phyloP scores from a whole-genome alignment of 2,329 filamentous ascomycete species.

The Monosporascus sp. region DNA sequence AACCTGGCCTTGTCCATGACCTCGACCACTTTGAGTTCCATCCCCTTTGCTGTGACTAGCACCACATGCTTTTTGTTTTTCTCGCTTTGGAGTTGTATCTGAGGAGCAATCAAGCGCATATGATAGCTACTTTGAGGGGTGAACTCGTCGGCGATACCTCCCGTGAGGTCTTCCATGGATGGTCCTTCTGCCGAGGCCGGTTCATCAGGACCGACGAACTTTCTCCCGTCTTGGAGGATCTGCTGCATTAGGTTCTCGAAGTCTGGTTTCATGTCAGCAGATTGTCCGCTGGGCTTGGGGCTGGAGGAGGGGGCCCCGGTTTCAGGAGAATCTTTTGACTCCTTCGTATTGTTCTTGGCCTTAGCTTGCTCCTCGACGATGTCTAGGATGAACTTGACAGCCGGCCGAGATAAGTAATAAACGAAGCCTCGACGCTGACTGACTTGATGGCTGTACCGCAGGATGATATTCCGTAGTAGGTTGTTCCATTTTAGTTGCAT shows the following conservation, averaged over 20 bases:
- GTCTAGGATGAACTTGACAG: constrained; percentile 96
- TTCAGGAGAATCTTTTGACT: constrained; percentile 19
- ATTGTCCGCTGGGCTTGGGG: constrained; percentile 35
- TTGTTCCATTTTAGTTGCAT: constrained; percentile 99
- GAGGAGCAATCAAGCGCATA: constrained; percentile 88
- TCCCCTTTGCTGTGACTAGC: constrained; percentile 91
- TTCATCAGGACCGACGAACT: constrained; percentile 72
- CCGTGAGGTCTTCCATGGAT: constrained; percentile 57
- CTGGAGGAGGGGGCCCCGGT: constrained; percentile 23
- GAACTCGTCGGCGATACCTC: constrained; percentile 82
- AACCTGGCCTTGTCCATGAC: constrained; percentile 96
- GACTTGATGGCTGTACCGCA: constrained; percentile 96
- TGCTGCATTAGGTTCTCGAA: constrained; percentile 83
- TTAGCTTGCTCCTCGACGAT: constrained; percentile 93
- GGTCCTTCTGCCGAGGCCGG: constrained; percentile 29
- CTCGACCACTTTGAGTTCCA: constrained; percentile 96
- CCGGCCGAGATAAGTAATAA: constrained; percentile 92
- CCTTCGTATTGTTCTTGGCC: constrained; percentile 44
- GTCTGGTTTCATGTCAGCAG: constrained; percentile 55
- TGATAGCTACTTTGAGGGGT: constrained; percentile 91
- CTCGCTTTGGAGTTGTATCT: constrained; percentile 97
- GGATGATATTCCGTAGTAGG: constrained; percentile 85
- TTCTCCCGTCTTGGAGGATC: constrained; percentile 76
- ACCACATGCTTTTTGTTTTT: constrained; percentile 97
- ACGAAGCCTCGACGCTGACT: constrained; percentile 93